phyloP scores from a whole-genome alignment of 345 rosid species.

The Eucalyptus grandis region DNA sequence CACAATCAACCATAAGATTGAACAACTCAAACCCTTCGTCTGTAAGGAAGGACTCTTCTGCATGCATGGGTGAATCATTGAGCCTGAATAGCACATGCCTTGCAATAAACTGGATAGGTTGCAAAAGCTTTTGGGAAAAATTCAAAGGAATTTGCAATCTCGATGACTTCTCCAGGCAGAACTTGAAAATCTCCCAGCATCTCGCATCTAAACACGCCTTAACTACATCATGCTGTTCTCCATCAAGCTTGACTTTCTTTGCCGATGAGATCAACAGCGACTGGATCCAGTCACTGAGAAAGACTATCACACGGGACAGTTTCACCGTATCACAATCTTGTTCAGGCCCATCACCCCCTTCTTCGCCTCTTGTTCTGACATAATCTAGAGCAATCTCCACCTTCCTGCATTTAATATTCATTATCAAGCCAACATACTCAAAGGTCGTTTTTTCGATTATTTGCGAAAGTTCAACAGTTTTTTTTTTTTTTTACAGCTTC shows the following conservation, averaged over 20 bases:
- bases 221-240: neutral
- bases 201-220: conserved; percentile 50
- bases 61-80: neutral
- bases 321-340: conserved; percentile 53
- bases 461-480: neutral
- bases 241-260: conserved; percentile 19
- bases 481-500: neutral
- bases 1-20: conserved; percentile 37
- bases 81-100: conserved; percentile 22
- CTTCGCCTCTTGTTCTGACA: conserved; percentile 20
- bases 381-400: conserved; percentile 47
- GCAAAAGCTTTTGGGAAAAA: conserved; percentile 43
- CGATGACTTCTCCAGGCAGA: conserved; percentile 57
- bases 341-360: conserved; percentile 6
- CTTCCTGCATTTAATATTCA: conserved; percentile 48
- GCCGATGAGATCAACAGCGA: conserved; percentile 35
- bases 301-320: conserved; percentile 38
- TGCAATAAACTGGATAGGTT: conserved; percentile 30
- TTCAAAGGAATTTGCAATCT: conserved; percentile 40
- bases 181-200: conserved; percentile 73
- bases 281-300: conserved; percentile 74
- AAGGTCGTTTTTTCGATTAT: neutral
- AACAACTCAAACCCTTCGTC: conserved; percentile 40
- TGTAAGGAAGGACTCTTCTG: conserved; percentile 1
- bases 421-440: neutral